phyloP scores from a whole-genome alignment of 169 alveolate genomes.

The Cryptosporidium sp. region DNA sequence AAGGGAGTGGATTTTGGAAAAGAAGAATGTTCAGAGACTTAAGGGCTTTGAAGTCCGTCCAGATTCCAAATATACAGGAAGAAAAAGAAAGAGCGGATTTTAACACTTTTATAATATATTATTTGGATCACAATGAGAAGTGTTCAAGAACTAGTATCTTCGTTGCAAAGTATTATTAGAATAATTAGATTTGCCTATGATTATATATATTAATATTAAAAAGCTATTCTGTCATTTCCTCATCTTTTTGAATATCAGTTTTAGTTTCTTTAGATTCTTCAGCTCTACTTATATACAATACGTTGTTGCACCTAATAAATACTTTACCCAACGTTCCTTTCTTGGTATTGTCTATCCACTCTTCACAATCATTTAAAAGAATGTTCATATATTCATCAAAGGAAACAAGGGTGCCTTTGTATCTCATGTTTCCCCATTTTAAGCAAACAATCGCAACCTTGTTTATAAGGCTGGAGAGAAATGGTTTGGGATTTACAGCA shows the following conservation, averaged over 20 bases:
- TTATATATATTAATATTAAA: not conserved
- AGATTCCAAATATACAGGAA: constrained; percentile 95
- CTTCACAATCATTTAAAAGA: constrained; percentile 91
- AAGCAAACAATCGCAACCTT: constrained; percentile 90
- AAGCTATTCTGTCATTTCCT: not conserved
- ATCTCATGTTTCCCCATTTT: constrained; percentile 95
- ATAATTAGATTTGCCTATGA: not conserved
- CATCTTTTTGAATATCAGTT: not conserved
- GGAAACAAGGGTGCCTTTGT: constrained; percentile 91
- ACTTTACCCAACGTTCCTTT: constrained; percentile 92
- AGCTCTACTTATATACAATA: constrained; percentile 86
- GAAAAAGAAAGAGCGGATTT: constrained; percentile 89
- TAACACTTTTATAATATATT: constrained; percentile 24
- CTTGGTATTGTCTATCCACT: constrained; percentile 91
- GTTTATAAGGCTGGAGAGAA: constrained; percentile 90
- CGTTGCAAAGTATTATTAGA: not conserved
- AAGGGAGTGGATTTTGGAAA: constrained; percentile 91
- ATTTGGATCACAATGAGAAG: not conserved
- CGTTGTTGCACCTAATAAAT: constrained; percentile 89
- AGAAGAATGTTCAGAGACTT: constrained; percentile 92
- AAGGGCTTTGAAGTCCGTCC: constrained; percentile 92
- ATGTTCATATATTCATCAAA: constrained; percentile 92
- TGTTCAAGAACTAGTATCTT: not conserved
- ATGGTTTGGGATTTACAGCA: constrained; percentile 95
- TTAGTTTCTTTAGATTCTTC: constrained; percentile 82